Evolutionary conservation across 371 early-diverging fungal genomes (phyloP).

Genomic region (Haplosporangium sp.): DNA sequence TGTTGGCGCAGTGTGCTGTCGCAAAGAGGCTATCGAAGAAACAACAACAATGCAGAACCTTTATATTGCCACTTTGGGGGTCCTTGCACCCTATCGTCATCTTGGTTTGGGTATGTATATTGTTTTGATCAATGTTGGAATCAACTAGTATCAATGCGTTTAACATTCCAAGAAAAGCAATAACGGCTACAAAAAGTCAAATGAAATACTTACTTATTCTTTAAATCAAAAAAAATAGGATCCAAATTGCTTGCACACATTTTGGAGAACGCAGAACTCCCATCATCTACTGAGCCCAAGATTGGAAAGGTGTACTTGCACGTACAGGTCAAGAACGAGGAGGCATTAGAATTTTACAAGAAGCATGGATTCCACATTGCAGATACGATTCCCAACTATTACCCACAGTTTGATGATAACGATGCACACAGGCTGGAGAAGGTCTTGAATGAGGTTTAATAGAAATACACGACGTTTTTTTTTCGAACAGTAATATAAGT

Average conservation of each 20-base stretch:
- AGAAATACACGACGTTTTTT: background rate
- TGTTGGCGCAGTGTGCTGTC: conserved; percentile 93
- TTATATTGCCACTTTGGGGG: conserved; percentile 97
- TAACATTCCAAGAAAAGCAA: background rate
- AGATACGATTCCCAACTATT: conserved; percentile 84
- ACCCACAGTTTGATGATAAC: conserved; percentile 84
- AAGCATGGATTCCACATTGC: conserved; percentile 82
- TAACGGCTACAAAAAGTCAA: background rate
- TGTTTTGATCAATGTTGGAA: background rate
- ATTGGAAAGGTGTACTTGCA: conserved; percentile 83
- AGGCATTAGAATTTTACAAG: conserved; percentile 90
- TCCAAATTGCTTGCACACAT: conserved; percentile 71
- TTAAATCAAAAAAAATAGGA: conserved; percentile 56
- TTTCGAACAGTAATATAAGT: background rate
- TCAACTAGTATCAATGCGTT: no score
- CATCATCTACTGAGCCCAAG: conserved; percentile 42
- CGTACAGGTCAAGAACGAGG: conserved; percentile 89
- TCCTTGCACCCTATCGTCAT: conserved; percentile 87
- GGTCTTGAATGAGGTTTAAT: conserved; percentile 15
- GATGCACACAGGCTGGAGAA: conserved; percentile 83
- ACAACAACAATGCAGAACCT: conserved; percentile 58
- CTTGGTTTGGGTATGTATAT: conserved; percentile 77
- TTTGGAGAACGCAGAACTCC: conserved; percentile 62
- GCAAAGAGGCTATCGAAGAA: conserved; percentile 66
- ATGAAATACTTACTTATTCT: background rate